These are phyloP conservation scores for Bruguiera sexangula DNA, from an alignment of 345 rosid genomes.

Conservation along the genomic window DNA sequence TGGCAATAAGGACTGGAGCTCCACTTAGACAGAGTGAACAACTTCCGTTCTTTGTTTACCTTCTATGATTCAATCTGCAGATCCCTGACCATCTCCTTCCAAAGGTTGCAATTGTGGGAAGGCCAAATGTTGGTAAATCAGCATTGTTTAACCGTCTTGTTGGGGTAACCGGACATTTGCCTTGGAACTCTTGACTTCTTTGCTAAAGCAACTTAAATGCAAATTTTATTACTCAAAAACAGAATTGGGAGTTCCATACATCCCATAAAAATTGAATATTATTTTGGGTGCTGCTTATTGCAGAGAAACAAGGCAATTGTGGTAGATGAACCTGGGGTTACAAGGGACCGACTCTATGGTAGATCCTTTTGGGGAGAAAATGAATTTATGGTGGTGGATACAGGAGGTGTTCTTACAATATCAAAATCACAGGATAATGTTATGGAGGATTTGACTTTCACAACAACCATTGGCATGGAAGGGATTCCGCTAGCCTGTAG, in stretches of 20 bases:
- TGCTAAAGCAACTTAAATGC: too few relatives aligned
- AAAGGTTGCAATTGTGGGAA: conserved; percentile 83
- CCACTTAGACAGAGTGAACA: not conserved
- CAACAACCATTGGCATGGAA: conserved; percentile 91
- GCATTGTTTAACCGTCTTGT: conserved; percentile 94
- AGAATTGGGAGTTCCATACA: not conserved
- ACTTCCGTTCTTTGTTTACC: not conserved
- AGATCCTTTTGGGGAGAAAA: conserved; percentile 81
- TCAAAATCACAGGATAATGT: conserved; percentile 70
- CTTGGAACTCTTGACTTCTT: too few relatives aligned
- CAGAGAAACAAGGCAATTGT: conserved; percentile 90
- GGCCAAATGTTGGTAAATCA: conserved; percentile 97
- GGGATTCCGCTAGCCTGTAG: conserved; percentile 75
- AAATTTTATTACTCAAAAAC: not conserved
- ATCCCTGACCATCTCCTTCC: conserved; percentile 84
- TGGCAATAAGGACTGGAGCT: not conserved
- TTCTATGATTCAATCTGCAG: conserved; percentile 40
- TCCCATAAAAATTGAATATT: not conserved
- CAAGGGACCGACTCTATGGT: conserved; percentile 91
- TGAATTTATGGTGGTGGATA: conserved; percentile 88
- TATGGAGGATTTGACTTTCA: conserved; percentile 73
- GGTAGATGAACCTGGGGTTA: conserved; percentile 97
- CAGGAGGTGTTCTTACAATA: conserved; percentile 86
- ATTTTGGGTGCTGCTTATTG: conserved; percentile 4
- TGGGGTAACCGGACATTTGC: conserved; percentile 46